Evolutionary conservation across 176 grass and related monocot species (phyloP).

Genomic region (Urochloa ruziziensis): DNA sequence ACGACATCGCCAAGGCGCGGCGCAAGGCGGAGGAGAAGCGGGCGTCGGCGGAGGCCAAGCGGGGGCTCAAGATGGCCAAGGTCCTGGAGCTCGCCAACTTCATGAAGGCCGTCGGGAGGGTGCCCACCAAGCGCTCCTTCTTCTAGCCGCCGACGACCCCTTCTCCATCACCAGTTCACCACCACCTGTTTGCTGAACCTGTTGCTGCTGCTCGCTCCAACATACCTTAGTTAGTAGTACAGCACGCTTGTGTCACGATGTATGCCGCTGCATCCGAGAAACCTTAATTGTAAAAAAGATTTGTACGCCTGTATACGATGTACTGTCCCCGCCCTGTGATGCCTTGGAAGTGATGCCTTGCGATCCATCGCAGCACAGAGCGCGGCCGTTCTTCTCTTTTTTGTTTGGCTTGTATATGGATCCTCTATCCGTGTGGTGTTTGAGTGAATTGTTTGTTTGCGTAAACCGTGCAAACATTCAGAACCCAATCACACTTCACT

Average conservation of each 20-base stretch:
- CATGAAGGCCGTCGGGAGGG: slow-evolving; percentile 89
- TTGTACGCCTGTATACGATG: no score
- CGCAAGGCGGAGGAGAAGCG: slow-evolving; percentile 92
- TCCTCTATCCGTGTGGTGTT: neutral
- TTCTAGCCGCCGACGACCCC: slow-evolving; percentile 41
- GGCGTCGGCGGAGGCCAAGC: slow-evolving; percentile 90
- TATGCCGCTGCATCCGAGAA: slow-evolving; percentile 31
- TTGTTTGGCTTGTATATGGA: slow-evolving; percentile 32
- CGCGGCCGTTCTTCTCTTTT: neutral
- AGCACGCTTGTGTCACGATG: neutral
- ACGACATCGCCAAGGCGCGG: slow-evolving; percentile 79
- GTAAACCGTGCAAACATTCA: slow-evolving; percentile 28
- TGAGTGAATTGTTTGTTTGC: slow-evolving; percentile 31
- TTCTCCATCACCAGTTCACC: neutral
- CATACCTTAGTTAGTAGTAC: neutral
- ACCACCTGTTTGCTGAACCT: neutral
- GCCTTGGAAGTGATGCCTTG: neutral
- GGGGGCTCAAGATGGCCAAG: slow-evolving; percentile 84
- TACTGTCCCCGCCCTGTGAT: neutral
- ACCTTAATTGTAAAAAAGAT: slow-evolving; percentile 47
- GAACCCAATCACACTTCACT: neutral
- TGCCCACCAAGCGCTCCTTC: slow-evolving; percentile 82
- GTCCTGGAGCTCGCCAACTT: slow-evolving; percentile 81
- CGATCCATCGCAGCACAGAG: neutral
- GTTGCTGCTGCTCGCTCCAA: neutral